Evolutionary conservation across 208 protist genomes (phyloP).

Genomic region (Trypanosoma cruzi): DNA sequence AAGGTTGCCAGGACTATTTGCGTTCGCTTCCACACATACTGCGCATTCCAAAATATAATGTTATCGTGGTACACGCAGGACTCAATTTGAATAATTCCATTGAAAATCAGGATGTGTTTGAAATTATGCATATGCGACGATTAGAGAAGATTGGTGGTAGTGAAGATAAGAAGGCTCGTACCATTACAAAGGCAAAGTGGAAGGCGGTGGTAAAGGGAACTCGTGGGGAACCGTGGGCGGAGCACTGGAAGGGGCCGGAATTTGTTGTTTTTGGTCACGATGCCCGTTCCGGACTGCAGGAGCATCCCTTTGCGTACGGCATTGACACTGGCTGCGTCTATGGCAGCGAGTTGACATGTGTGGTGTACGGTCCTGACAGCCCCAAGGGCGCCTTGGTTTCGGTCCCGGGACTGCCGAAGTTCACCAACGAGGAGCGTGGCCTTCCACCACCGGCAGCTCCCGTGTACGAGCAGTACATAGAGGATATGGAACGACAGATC

Average conservation of each 20-base stretch:
- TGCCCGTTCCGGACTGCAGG: conserved; percentile 77
- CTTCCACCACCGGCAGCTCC: conserved; percentile 65
- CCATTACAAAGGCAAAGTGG: conserved; percentile 30
- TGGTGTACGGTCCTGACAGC: conserved; percentile 53
- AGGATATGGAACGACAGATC: conserved; percentile 53
- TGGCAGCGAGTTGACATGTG: conserved; percentile 77
- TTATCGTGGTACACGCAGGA: conserved; percentile 87
- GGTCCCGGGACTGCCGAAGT: conserved; percentile 69
- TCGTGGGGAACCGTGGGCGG: conserved; percentile 63
- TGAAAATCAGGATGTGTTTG: conserved; percentile 71
- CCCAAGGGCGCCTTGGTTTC: conserved; percentile 58
- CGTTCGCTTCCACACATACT: conserved; percentile 82
- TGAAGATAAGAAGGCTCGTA: conserved; percentile 22
- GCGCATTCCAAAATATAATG: conserved; percentile 78
- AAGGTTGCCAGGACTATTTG: conserved; percentile 83
- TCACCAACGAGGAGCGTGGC: conserved; percentile 66
- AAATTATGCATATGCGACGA: conserved; percentile 85
- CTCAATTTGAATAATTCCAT: conserved; percentile 60
- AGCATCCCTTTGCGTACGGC: conserved; percentile 67
- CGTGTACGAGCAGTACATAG: conserved; percentile 74
- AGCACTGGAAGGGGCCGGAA: conserved; percentile 81
- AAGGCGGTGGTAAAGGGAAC: conserved; percentile 63
- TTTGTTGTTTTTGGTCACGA: conserved; percentile 91
- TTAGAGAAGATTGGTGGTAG: conserved; percentile 46
- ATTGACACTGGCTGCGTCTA: conserved; percentile 94